Evolutionary conservation across 371 early-diverging fungal species (phyloP), one percentile per base, ranked within the genome.

Genomic region (Phascolomyces articulosus): DNA sequence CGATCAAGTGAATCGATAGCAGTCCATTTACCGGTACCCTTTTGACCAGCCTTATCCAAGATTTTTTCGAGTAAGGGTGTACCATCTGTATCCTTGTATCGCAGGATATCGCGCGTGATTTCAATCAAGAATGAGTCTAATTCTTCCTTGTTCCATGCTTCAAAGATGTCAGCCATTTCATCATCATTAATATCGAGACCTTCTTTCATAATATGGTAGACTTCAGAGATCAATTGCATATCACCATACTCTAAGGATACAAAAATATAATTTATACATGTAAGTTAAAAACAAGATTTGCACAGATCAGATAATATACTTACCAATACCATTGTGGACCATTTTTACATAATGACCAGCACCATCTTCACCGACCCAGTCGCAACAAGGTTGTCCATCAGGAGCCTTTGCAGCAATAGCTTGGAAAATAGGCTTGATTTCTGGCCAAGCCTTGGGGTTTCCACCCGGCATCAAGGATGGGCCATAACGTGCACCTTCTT

Each of bases 291-390:
- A n/a, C n/a, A n/a, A n/a, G n/a, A n/a, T n/a, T n/a, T n/a, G n/a
- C n/a, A n/a, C n/a, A n/a, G n/a, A n/a, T n/a, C 40, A 27, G n/a
- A 0, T 29, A 18, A 26, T 40, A 10, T 23, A 65, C 73, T 69
- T 75, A 75, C 76, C 82, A 69, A 99, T 99, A 75, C 99, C 99
- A 83, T 99, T 99, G 90, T 99, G 99, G 38, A 99, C 99, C 97
- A 98, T 99, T 89, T 99, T 99, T 77, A 99, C 99, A 82, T 97
- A 99, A 88, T 99, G 99, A 29, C 99, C 99, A 29, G 99, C 93
- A 44, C 99, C 99, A 55, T 92, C 91, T 73, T 95, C 94, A 65
- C 99, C 99, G 62, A 99, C 96, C 97, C 98, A 98, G 79, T 97
- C 97, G 79, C 99, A 99, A 90, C 99, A 99, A 31, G 98, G 94